phyloP scores from a whole-genome alignment of 768 basidiomycete genomes.

The Suillus alpinus region DNA sequence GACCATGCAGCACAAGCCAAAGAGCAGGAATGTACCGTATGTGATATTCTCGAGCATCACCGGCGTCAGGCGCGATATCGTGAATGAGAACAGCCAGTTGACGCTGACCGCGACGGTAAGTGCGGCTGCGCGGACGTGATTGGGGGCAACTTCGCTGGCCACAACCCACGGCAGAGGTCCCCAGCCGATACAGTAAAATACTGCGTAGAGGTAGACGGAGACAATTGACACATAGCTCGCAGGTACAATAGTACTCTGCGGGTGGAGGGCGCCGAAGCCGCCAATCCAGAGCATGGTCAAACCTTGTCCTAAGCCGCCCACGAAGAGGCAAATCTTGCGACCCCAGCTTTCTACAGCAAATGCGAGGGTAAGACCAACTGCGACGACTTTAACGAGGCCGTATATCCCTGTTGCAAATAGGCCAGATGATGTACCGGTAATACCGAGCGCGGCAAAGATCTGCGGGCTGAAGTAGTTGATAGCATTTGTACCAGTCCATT shows the following conservation, averaged over 20 bases:
- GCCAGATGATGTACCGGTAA: slow-evolving; percentile 36
- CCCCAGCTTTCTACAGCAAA: slow-evolving; percentile 45
- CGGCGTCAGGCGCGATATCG: slow-evolving; percentile 44
- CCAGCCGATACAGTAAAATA: slow-evolving; percentile 45
- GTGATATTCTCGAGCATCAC: slow-evolving; percentile 33
- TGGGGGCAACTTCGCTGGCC: slow-evolving; percentile 34
- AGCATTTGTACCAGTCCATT: slow-evolving; percentile 48
- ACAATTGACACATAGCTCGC: slow-evolving; percentile 44
- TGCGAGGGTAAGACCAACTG: slow-evolving; percentile 37
- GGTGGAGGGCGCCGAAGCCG: slow-evolving; percentile 37
- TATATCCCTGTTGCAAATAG: slow-evolving; percentile 45
- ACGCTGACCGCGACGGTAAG: slow-evolving; percentile 38
- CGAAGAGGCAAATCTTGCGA: slow-evolving; percentile 43
- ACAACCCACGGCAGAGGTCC: slow-evolving; percentile 36
- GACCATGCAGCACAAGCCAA: slow-evolving; percentile 39
- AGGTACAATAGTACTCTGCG: slow-evolving; percentile 27
- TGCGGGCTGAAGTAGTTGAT: slow-evolving; percentile 49
- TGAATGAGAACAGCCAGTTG: slow-evolving; percentile 48
- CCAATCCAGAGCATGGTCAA: slow-evolving; percentile 49
- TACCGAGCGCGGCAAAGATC: slow-evolving; percentile 44
- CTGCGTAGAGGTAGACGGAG: slow-evolving; percentile 46
- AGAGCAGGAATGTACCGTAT: slow-evolving; percentile 42
- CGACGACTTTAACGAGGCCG: slow-evolving; percentile 35
- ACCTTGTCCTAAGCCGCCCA: slow-evolving; percentile 44
- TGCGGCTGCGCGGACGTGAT: slow-evolving; percentile 39